Evolutionary conservation across 2,329 filamentous ascomycete genomes (phyloP).

Genomic region (Ceratocystis variospora): DNA sequence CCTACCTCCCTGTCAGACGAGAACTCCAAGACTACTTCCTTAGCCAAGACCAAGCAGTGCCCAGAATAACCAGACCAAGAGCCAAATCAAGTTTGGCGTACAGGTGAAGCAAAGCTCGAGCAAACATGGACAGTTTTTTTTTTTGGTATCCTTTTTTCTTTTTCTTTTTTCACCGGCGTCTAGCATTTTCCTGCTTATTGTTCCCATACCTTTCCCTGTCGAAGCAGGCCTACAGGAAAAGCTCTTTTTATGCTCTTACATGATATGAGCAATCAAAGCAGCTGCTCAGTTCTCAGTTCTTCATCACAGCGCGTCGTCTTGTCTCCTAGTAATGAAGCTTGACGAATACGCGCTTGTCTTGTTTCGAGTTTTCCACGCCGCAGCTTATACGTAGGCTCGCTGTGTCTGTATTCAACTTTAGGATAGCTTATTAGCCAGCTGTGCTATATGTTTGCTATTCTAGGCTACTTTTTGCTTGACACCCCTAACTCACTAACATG

Average conservation of each 20-base stretch:
- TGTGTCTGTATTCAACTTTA: neutral
- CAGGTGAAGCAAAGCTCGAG: conserved; percentile 6
- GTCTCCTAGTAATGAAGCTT: neutral
- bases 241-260: too few species aligned
- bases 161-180: neutral
- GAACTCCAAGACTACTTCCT: neutral
- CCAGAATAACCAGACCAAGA: conserved; percentile 1
- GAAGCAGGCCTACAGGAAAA: neutral
- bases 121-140: neutral
- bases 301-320: too few species aligned
- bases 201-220: neutral
- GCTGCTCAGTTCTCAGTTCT: too few species aligned
- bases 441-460: neutral
- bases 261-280: too few species aligned
- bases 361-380: neutral
- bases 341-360: neutral
- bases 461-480: neutral
- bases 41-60: neutral
- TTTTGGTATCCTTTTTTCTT: neutral
- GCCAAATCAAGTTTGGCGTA: conserved; percentile 5
- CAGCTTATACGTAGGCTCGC: neutral
- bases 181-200: neutral
- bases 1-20: neutral
- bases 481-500: neutral
- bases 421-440: neutral